phyloP scores from a whole-genome alignment of 768 basidiomycete genomes.

The Phanerochaete carnosa region DNA sequence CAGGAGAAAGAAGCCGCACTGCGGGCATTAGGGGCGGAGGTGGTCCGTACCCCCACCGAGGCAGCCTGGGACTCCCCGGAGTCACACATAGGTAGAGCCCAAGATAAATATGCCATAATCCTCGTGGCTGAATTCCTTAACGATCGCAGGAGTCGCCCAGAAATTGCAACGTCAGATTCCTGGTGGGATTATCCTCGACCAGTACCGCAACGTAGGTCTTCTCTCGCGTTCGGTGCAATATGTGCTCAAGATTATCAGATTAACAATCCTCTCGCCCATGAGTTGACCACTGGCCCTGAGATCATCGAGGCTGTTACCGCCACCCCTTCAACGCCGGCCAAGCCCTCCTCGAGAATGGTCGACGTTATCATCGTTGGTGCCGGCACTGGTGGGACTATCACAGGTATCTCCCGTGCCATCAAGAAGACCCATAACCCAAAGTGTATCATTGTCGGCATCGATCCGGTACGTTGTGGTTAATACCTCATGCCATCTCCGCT shows the following conservation, averaged over 20 bases:
- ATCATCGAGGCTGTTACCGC: conserved; percentile 76
- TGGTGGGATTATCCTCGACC: conserved; percentile 86
- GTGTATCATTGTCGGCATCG: conserved; percentile 79
- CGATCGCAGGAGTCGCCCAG: conserved; percentile 81
- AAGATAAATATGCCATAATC: conserved; percentile 27
- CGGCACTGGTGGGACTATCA: conserved; percentile 94
- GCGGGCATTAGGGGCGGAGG: conserved; percentile 89
- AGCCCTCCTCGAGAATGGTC: conserved; percentile 69
- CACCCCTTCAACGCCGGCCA: conserved; percentile 54
- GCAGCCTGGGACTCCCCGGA: conserved; percentile 88
- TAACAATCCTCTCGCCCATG: conserved; percentile 91
- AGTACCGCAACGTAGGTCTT: conserved; percentile 71
- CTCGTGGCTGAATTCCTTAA: conserved; percentile 88
- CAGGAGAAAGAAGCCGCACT: conserved; percentile 93
- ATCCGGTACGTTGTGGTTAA: conserved; percentile 77
- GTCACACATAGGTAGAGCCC: conserved; percentile 83
- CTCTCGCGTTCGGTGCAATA: not conserved
- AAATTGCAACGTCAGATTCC: conserved; percentile 77
- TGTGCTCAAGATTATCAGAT: conserved; percentile 35
- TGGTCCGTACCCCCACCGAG: conserved; percentile 89
- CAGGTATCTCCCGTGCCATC: conserved; percentile 78
- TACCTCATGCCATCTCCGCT: not conserved
- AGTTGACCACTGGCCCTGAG: conserved; percentile 86
- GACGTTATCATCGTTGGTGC: conserved; percentile 83
- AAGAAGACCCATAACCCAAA: conserved; percentile 75